Evolutionary conservation across 306 rosid species (phyloP).

Genomic region (Corylus americana): DNA sequence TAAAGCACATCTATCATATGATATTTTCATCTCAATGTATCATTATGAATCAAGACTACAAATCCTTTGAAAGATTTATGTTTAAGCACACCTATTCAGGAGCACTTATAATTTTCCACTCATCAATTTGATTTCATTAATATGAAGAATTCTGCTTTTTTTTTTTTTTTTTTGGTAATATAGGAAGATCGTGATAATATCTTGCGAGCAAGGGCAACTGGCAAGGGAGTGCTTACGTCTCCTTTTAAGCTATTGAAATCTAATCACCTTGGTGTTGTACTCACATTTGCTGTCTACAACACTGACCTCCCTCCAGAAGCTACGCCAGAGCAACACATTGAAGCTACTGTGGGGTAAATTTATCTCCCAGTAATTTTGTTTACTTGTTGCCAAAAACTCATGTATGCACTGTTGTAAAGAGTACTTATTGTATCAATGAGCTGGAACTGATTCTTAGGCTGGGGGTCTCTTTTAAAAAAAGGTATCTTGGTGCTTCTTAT

Average conservation of each 20-base stretch:
- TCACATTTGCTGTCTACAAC: constrained; percentile 85
- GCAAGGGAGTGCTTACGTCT: constrained; percentile 91
- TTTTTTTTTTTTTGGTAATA: constrained; percentile 13
- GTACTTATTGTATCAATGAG: constrained; percentile 13
- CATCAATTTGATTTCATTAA: constrained; percentile 23
- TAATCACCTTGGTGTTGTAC: constrained; percentile 88
- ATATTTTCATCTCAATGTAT: neutral
- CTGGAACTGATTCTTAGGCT: constrained; percentile 29
- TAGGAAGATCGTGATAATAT: constrained; percentile 96
- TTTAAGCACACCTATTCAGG: neutral
- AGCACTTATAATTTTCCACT: constrained; percentile 23
- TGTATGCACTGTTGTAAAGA: constrained; percentile 1
- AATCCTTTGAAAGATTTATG: neutral
- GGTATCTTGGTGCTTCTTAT: constrained; percentile 95
- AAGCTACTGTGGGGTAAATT: constrained; percentile 88
- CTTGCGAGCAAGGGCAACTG: constrained; percentile 88
- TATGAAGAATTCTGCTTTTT: constrained; percentile 2
- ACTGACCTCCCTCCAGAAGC: constrained; percentile 68
- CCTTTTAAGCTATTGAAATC: constrained; percentile 95
- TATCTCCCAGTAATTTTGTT: constrained; percentile 19
- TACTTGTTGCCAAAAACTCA: neutral
- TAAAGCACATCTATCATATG: neutral
- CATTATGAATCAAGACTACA: neutral
- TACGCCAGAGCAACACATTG: constrained; percentile 64
- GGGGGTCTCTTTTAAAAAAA: constrained; percentile 32